phyloP scores from a whole-genome alignment of 2,329 filamentous ascomycete species.

The Sporothrix curviconia region DNA sequence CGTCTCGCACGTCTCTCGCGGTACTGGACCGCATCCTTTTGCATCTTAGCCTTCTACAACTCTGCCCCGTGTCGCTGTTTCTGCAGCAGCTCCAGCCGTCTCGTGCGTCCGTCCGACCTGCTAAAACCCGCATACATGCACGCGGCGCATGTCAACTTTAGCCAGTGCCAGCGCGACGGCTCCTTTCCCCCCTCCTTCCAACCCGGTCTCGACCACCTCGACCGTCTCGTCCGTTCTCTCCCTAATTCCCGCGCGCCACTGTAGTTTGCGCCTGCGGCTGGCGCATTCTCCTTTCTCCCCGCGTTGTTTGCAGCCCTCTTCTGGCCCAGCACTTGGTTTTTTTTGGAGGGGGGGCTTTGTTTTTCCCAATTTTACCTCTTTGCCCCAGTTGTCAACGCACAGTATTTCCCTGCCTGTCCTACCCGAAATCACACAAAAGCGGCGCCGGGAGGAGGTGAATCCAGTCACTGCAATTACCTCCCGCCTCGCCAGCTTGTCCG shows the following conservation, averaged over 20 bases:
- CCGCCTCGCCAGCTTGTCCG: not conserved
- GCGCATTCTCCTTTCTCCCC: no score
- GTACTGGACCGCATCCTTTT: no score
- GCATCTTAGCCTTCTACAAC: no score
- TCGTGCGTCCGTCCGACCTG: not conserved
- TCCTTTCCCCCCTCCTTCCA: no score
- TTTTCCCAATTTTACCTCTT: no score
- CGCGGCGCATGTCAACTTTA: not conserved
- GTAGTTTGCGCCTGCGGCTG: not conserved
- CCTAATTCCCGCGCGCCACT: not conserved
- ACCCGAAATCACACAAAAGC: not conserved
- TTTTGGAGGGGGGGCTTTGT: no score
- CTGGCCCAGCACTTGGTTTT: no score
- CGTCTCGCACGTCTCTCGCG: not conserved
- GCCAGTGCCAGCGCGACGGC: not conserved
- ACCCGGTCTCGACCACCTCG: no score
- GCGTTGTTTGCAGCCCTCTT: no score
- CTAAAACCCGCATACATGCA: not conserved
- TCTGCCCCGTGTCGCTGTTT: not conserved
- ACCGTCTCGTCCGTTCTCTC: not conserved
- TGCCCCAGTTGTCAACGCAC: not conserved
- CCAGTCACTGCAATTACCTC: not conserved
- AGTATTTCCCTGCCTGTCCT: not conserved
- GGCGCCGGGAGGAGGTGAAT: not conserved
- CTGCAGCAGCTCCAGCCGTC: constrained; percentile 11